Evolutionary conservation across 768 basidiomycete genomes (phyloP), one percentile per base, ranked within the genome.

Genomic region (Hypholoma fasciculare): DNA sequence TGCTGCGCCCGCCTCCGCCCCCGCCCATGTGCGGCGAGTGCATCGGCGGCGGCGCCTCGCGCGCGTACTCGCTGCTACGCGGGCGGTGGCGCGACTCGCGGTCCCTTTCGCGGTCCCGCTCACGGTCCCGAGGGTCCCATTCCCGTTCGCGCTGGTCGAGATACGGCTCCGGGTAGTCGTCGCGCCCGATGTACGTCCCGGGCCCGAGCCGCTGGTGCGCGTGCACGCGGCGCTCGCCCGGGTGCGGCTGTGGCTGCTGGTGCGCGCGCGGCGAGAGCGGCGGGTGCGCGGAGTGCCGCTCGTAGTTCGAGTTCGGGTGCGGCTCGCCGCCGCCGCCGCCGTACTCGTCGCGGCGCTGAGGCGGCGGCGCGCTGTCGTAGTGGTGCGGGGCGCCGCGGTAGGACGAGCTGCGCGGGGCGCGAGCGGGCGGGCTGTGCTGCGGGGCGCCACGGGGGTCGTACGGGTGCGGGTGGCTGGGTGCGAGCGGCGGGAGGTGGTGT

Each of bases 131-230:
- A 6, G 14, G 7, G 20, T 49, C 47, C 23, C 47, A 19, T 4
- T 49, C 47, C 17, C 48, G 20, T 14, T 49, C 40, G 13, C 40
- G 47, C 47, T 48, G 47, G 20, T 49, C 48, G 48, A 30, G 48
- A 5, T 34, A 34, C 30, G 30, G 30, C 30, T 34, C 30, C 30
- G 30, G 30, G 6, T 34, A 66, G 52, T 80, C 76, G 20, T 84
- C 78, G 57, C 81, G 73, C 65, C 79, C 81, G 48, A 87, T 76
- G 63, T 79, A 83, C 23, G 83, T 76, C 3, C 78, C 86, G 40
- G 87, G 86, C 7, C 86, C 87, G 64, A 86, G 66, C 54, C 86
- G 85, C 69, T 88, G 88, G 71, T 89, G 88, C 59, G 77, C 78
- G 68, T 89, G 89, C 48, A 79, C 30, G 1, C 30, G 30, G 69